These are phyloP conservation scores for Chaetomium olivaceum DNA, from an alignment of 2,329 filamentous ascomycete genomes.

Conservation along the genomic window DNA sequence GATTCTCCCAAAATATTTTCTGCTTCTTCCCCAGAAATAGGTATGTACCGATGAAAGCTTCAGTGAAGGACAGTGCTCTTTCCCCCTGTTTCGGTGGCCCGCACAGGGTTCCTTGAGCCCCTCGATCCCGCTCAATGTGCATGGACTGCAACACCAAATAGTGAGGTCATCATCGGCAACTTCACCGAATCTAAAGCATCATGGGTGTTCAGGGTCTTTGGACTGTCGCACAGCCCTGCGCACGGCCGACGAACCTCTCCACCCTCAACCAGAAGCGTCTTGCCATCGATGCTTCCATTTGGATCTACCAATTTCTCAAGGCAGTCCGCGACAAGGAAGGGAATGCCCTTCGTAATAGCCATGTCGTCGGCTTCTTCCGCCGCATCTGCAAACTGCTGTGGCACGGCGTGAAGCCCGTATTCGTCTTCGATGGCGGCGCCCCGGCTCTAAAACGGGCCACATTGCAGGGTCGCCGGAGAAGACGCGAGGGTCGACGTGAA, in stretches of 20 bases:
- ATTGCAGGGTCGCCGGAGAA: conserved; percentile 72
- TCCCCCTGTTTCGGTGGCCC: not conserved
- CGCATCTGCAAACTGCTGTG: conserved; percentile 97
- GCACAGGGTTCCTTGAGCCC: conserved; percentile 19
- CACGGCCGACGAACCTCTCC: conserved; percentile 92
- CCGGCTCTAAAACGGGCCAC: conserved; percentile 89
- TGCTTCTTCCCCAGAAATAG: not conserved
- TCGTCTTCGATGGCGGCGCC: conserved; percentile 96
- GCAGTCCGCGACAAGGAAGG: conserved; percentile 98
- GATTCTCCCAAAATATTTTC: not conserved
- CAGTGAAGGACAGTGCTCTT: not conserved
- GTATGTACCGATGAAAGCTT: too few relatives aligned
- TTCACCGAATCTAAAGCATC: conserved; percentile 27
- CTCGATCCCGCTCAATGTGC: too few relatives aligned
- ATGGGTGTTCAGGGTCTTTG: conserved; percentile 99
- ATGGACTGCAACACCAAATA: not conserved
- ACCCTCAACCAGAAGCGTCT: conserved; percentile 95
- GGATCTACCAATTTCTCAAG: conserved; percentile 99
- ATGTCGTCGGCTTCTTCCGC: conserved; percentile 96
- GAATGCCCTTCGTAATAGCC: conserved; percentile 91
- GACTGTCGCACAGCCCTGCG: conserved; percentile 93
- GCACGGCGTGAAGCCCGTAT: conserved; percentile 94
- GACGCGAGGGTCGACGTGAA: conserved; percentile 84
- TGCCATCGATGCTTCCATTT: conserved; percentile 96
- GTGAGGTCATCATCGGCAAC: not conserved